These are phyloP conservation scores for Beverwykella pulmonaria DNA, from an alignment of 495 filamentous ascomycete species.

Conservation along the genomic window DNA sequence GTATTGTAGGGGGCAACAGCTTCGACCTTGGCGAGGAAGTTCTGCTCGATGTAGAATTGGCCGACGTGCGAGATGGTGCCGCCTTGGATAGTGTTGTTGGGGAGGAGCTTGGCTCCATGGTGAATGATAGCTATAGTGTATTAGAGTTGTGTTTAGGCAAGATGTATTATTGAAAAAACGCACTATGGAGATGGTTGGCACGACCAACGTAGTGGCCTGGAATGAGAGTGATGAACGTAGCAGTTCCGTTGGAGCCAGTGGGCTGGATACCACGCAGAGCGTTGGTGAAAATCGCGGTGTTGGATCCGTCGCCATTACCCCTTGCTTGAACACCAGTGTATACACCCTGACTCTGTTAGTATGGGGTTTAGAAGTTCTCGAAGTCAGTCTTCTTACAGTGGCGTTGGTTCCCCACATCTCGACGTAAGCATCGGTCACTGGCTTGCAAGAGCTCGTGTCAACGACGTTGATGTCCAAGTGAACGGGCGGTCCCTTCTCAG, in stretches of 20 bases:
- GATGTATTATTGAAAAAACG: neutral
- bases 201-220: slow-evolving; percentile 64
- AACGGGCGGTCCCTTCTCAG: slow-evolving; percentile 57
- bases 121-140: slow-evolving; percentile 34
- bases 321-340: slow-evolving; percentile 51
- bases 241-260: slow-evolving; percentile 58
- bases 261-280: slow-evolving; percentile 56
- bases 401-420: slow-evolving; percentile 65
- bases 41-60: slow-evolving; percentile 68
- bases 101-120: slow-evolving; percentile 48
- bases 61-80: slow-evolving; percentile 60
- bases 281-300: slow-evolving; percentile 51
- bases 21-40: slow-evolving; percentile 59
- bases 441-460: slow-evolving; percentile 60
- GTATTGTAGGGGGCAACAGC: slow-evolving; percentile 57
- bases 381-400: slow-evolving; percentile 44
- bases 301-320: slow-evolving; percentile 30
- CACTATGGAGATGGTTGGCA: slow-evolving; percentile 59
- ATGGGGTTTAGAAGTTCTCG: neutral
- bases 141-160: neutral
- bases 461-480: slow-evolving; percentile 64
- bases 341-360: slow-evolving; percentile 44
- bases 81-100: slow-evolving; percentile 57
- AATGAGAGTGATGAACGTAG: slow-evolving; percentile 60
- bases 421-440: slow-evolving; percentile 57